Base-by-base conservation (phyloP, 768 basidiomycete genomes). In the Rhizopogon vesiculosus region DNA sequence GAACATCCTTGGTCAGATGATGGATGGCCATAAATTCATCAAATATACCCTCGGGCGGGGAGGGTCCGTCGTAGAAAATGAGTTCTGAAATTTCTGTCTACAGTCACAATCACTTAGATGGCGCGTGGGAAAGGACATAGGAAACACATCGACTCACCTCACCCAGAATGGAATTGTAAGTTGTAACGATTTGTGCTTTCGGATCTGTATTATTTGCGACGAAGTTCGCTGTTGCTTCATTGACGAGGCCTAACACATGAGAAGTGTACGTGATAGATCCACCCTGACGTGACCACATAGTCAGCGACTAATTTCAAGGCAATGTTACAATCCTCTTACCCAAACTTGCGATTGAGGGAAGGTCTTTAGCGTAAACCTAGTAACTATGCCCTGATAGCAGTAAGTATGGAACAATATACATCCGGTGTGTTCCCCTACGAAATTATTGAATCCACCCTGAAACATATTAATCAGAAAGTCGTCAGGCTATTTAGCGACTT, bases 381-480 rank as follows among this genome's bases (percentile, higher is more conserved):
- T 85, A 8, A 85, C 80, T 38, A 85, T 78, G 2, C 84, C 83
- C 74, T 75, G 45, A 25, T 18, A 31, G 40, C 12, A 28, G 15
- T 57, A 28, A 53, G 51, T n/a, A 25, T 31, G 7, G n/a, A n/a
- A 83, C 72, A 15, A 84, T 78, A 50, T 48, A 29, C 19, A 19
- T 8, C 7, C 35, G 13, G 42, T 28, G 22, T 19, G 51, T 28
- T 25, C 16, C 35, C 46, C 15, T 40, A 75, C 74, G 56, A 82
- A 84, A 63, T 85, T 85, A 59, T 86, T 85, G 58, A 75, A 69
- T 15, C 82, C 83, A 39, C 84, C 83, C 79, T 84, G 42, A n/a
- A 50, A 25, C 4, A 16, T 29, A 40, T 8, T 12, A 38, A 49
- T 55, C 10, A 40, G 18, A 16, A 22, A 38, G 19, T 7, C 22